A percentile compares a stretch with the other conserved stretches of the same genome.
Conservation (phyloP, 148 eudicot genomes). For the Vaccinium corymbosum region DNA sequence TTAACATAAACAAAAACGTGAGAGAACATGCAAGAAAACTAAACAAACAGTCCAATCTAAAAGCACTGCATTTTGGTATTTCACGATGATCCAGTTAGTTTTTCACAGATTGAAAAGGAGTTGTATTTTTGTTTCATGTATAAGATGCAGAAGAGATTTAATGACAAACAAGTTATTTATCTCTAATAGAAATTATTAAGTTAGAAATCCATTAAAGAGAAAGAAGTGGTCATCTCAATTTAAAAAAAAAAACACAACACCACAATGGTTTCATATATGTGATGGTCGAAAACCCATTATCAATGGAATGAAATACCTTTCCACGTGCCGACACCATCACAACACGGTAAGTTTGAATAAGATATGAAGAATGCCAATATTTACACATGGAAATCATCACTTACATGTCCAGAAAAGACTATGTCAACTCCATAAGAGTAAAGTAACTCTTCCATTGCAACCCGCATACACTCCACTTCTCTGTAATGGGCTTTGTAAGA, state of each 20-base stretch:
- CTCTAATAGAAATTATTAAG: background rate
- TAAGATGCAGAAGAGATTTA: background rate
- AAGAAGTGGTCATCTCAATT: background rate
- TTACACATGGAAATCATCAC: constrained; percentile 18
- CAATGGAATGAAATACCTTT: constrained; percentile 9
- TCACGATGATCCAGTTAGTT: background rate
- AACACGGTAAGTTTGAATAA: background rate
- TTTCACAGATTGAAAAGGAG: background rate
- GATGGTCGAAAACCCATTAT: background rate
- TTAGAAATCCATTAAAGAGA: background rate
- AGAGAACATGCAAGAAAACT: background rate
- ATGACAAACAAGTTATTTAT: background rate
- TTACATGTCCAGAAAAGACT: constrained; percentile 94
- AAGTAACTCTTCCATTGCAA: constrained; percentile 88
- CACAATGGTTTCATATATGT: background rate
- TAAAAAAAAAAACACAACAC: background rate
- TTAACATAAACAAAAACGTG: background rate
- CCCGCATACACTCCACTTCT: constrained; percentile 95
- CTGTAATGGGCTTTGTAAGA: constrained; percentile 83
- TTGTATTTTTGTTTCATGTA: background rate
- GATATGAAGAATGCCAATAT: background rate
- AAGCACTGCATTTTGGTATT: constrained; percentile 7
- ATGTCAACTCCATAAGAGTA: constrained; percentile 77
- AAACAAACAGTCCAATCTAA: background rate
- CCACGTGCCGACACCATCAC: constrained; percentile 6